Evolutionary conservation across 495 filamentous ascomycete species (phyloP).

Genomic region (Penicillium roqueforti): DNA sequence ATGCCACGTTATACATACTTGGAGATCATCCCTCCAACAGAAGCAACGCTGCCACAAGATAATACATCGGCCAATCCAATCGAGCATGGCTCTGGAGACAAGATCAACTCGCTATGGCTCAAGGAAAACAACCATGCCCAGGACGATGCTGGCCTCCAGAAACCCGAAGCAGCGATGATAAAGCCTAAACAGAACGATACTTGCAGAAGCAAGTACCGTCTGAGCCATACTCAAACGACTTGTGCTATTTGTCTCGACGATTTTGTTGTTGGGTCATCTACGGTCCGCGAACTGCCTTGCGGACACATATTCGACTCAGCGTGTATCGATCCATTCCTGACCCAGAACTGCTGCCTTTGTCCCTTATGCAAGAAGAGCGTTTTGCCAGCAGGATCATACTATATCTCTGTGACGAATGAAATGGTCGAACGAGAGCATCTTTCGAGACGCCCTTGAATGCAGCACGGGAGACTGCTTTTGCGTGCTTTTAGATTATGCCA

Average conservation of each 20-base stretch:
- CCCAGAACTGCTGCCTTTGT: constrained; percentile 69
- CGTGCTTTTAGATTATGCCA: neutral
- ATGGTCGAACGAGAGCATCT: constrained; percentile 72
- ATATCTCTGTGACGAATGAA: constrained; percentile 66
- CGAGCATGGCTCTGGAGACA: constrained; percentile 6
- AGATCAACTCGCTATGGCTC: neutral
- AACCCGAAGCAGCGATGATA: constrained; percentile 19
- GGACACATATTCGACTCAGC: constrained; percentile 87
- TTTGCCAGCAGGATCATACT: constrained; percentile 62
- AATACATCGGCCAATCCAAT: constrained; percentile 6
- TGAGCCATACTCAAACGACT: constrained; percentile 46
- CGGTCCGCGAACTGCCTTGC: constrained; percentile 80
- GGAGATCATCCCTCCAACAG: constrained; percentile 28
- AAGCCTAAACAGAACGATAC: neutral
- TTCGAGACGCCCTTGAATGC: constrained; percentile 9
- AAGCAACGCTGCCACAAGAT: constrained; percentile 12
- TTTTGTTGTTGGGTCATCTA: constrained; percentile 61
- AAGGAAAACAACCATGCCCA: constrained; percentile 1
- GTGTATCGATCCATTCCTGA: constrained; percentile 80
- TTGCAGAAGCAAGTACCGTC: constrained; percentile 13
- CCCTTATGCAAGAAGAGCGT: constrained; percentile 81
- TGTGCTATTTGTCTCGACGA: constrained; percentile 86
- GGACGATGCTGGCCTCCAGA: constrained; percentile 8
- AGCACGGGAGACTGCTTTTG: neutral
- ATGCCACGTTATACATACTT: constrained; percentile 74